Percentiles rank a stretch among this genome's conserved stretches.
Evolutionary conservation across 331 rosid genomes (phyloP).

Genomic region (Stylosanthes scabra): DNA sequence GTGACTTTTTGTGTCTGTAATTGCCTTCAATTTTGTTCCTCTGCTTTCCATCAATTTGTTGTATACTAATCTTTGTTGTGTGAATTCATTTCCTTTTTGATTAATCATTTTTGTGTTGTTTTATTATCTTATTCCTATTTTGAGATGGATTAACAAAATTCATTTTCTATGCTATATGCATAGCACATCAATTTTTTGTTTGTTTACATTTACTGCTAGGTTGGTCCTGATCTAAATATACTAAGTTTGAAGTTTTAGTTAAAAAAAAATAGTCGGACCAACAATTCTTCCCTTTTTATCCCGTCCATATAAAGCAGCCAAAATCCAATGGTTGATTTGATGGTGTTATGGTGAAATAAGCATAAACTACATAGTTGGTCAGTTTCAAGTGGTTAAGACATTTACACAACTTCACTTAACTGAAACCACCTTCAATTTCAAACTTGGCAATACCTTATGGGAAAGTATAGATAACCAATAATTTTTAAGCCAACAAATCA

Average conservation of each 20-base stretch:
- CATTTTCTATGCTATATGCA: too few species aligned
- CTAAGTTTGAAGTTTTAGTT: neutral
- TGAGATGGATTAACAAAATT: constrained; percentile 2
- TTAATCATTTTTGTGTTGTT: constrained; percentile 46
- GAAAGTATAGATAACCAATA: too few species aligned
- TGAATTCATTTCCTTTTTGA: constrained; percentile 52
- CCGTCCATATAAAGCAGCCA: neutral
- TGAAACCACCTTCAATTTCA: constrained; percentile 37
- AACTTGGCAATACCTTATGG: constrained; percentile 67
- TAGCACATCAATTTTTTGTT: too few species aligned
- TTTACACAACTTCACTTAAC: constrained; percentile 23
- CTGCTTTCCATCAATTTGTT: constrained; percentile 46
- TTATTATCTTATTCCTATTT: neutral
- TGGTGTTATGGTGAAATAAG: neutral
- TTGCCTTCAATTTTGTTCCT: constrained; percentile 57
- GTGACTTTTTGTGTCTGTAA: constrained; percentile 48
- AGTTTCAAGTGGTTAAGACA: constrained; percentile 23
- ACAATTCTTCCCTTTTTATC: neutral
- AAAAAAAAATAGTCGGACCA: neutral
- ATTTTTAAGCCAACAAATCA: too few species aligned
- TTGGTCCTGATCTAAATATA: neutral
- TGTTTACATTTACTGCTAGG: too few species aligned
- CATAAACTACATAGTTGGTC: constrained; percentile 32
- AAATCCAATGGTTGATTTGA: constrained; percentile 23
- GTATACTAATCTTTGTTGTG: constrained; percentile 45